Evolutionary conservation across 768 basidiomycete species (phyloP), one percentile per base, ranked within the genome.

Genomic region (Gloeophyllum trabeum): DNA sequence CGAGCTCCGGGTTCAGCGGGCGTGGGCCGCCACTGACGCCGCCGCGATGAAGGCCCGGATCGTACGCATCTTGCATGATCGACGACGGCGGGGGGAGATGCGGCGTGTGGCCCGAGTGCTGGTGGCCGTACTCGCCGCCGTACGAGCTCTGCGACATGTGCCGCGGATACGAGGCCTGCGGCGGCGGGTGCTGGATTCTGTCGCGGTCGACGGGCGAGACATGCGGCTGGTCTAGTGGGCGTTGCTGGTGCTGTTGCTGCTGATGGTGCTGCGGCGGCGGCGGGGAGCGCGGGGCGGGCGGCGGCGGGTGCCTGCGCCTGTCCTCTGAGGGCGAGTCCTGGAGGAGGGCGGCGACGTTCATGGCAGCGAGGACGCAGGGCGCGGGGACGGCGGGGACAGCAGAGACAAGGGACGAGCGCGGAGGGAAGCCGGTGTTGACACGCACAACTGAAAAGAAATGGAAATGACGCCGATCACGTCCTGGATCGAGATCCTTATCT

Each of bases 281-380:
- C 7, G 20, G 12, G 20, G 7, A 7, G 10, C 20, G 36, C 10
- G 20, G 36, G 20, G 36, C 10, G 13, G 43, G 28, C 58, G 16
- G 46, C 48, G 48, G 54, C 7, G 62, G 47, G 3, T 51, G 51
- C 53, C 63, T 52, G 14, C 48, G 48, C 18, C 63, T 49, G 51
- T 72, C 72, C 50, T 79, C 78, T 0, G 79, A 79, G 39, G 81
- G 81, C 0, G 79, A 75, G 58, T 79, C 78, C 49, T 81, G 79
- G 20, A 84, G 63, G 43, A 84, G 70, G 54, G 67, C 74, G 19
- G 75, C 74, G 50, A 84, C 77, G 60, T 83, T 80, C 81, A 83
- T 83, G 54, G 55, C 46, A 52, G 52, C 43, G 46, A 43, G 36
- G 43, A 43, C 41, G 50, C n/a, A n/a, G n/a, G n/a, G n/a, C n/a